A percentile compares a stretch with the other conserved stretches of the same genome.
Conservation (phyloP, 73 alveolate species). For the Diophrys sp. region DNA sequence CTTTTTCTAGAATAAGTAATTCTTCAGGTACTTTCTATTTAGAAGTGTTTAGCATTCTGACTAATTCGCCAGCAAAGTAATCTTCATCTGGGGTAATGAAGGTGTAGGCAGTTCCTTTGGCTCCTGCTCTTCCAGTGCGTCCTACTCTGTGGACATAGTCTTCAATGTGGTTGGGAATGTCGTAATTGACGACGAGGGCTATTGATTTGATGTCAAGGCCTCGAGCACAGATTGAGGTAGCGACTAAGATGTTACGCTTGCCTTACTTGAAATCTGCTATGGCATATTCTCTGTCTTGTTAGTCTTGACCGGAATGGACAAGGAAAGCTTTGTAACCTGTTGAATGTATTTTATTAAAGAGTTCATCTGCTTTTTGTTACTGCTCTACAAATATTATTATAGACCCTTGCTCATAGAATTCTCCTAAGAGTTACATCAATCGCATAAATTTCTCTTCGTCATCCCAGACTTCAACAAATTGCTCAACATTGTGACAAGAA, state of each 20-base stretch:
- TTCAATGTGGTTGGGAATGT: slow-evolving; percentile 98
- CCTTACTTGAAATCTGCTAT: slow-evolving; percentile 91
- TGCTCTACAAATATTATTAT: slow-evolving; percentile 93
- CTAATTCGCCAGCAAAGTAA: slow-evolving; percentile 87
- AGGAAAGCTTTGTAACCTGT: slow-evolving; percentile 85
- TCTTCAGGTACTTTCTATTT: slow-evolving; percentile 90
- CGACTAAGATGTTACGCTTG: slow-evolving; percentile 86
- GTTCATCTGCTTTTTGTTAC: slow-evolving; percentile 92
- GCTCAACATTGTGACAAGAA: slow-evolving; percentile 90
- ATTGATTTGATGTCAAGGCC: slow-evolving; percentile 95
- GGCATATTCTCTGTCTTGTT: slow-evolving; percentile 92
- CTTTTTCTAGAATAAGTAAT: slow-evolving; percentile 76
- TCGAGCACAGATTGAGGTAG: slow-evolving; percentile 95
- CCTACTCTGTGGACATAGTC: slow-evolving; percentile 99
- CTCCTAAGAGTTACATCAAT: slow-evolving; percentile 85
- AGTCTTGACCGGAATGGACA: slow-evolving; percentile 96
- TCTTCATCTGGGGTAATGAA: slow-evolving; percentile 93
- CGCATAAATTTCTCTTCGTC: slow-evolving; percentile 84
- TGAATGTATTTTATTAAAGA: slow-evolving; percentile 84
- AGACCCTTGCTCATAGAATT: slow-evolving; percentile 82
- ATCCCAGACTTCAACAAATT: slow-evolving; percentile 88
- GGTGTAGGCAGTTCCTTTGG: slow-evolving; percentile 95
- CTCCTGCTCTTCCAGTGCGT: slow-evolving; percentile 98
- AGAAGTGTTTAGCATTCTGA: slow-evolving; percentile 88
- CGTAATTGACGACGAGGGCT: slow-evolving; percentile 89